These are phyloP conservation scores for Thalassiosira ordinaria DNA, from an alignment of 352 stramenopile genomes.

Conservation along the genomic window DNA sequence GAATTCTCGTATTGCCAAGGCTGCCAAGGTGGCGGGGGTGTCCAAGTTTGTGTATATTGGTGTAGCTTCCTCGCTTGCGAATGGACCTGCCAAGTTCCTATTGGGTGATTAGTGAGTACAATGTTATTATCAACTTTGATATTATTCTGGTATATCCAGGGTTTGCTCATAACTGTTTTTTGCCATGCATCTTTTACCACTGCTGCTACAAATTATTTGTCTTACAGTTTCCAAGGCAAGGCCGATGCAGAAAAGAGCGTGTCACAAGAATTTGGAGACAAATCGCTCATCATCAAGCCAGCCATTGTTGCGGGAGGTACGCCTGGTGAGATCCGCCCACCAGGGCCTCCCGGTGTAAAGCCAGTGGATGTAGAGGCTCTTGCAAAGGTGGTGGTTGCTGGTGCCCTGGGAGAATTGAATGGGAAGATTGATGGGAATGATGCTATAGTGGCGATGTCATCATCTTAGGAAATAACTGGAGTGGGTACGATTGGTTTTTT, in stretches of 20 bases:
- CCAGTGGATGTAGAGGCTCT: slow-evolving; percentile 25
- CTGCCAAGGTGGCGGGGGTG: slow-evolving; percentile 20
- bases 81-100: slow-evolving; percentile 32
- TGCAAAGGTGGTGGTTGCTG: slow-evolving; percentile 30
- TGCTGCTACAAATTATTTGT: too few species aligned
- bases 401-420: slow-evolving; percentile 20
- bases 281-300: slow-evolving; percentile 25
- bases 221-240: slow-evolving; percentile 36
- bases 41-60: slow-evolving; percentile 21
- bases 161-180: too few species aligned
- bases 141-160: too few species aligned
- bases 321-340: slow-evolving; percentile 22
- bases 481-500: too few species aligned
- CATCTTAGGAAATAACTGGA: too few species aligned
- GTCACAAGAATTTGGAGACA: slow-evolving; percentile 24
- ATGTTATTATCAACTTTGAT: too few species aligned
- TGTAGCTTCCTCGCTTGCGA: slow-evolving; percentile 18
- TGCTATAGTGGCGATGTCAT: slow-evolving; percentile 18
- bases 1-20: slow-evolving; percentile 35
- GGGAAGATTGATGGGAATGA: slow-evolving; percentile 26
- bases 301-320: slow-evolving; percentile 20
- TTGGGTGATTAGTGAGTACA: slow-evolving; percentile 27
- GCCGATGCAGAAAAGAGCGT: slow-evolving; percentile 29
- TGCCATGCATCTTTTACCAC: too few species aligned
- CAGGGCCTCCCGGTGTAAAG: slow-evolving; percentile 23